phyloP scores from a whole-genome alignment of 768 basidiomycete species.

The Suillus fuscotomentosus region DNA sequence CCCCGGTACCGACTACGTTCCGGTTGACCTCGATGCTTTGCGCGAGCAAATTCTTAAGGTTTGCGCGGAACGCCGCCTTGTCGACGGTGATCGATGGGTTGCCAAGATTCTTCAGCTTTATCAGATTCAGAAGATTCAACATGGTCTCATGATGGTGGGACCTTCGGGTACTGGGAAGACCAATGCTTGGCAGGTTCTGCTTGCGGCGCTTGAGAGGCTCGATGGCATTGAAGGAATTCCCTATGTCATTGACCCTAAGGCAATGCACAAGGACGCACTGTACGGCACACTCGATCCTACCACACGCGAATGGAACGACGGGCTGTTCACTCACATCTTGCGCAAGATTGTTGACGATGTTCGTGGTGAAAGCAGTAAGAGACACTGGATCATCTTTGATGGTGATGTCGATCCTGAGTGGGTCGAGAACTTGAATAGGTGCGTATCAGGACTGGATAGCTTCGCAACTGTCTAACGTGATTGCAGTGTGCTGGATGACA shows the following conservation, averaged over 20 bases:
- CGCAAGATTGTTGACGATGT: conserved; percentile 99
- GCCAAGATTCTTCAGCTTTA: conserved; percentile 96
- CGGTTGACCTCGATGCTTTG: conserved; percentile 84
- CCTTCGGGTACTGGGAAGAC: conserved; percentile 97
- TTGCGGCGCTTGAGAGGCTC: conserved; percentile 85
- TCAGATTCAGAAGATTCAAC: conserved; percentile 99
- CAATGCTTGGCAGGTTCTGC: conserved; percentile 93
- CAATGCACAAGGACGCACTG: conserved; percentile 96
- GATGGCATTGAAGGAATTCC: conserved; percentile 91
- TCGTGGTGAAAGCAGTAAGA: conserved; percentile 92
- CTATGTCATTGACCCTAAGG: conserved; percentile 98
- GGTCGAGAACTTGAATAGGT: conserved; percentile 99
- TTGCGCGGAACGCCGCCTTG: conserved; percentile 82
- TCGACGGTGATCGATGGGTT: conserved; percentile 86
- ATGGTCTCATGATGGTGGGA: conserved; percentile 99
- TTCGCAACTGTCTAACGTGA: neutral
- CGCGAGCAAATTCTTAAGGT: conserved; percentile 85
- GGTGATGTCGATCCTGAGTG: conserved; percentile 99
- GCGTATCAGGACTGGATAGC: conserved; percentile 18
- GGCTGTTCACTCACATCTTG: conserved; percentile 95
- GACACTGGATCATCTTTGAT: conserved; percentile 99
- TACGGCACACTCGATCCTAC: conserved; percentile 97
- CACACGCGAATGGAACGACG: conserved; percentile 99
- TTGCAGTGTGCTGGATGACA: conserved; percentile 93
- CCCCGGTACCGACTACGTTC: conserved; percentile 90